A percentile compares a stretch with the other conserved stretches of the same genome.
Evolutionary conservation across 2,329 filamentous ascomycete genomes (phyloP).

Genomic region (Claviceps maximensis): DNA sequence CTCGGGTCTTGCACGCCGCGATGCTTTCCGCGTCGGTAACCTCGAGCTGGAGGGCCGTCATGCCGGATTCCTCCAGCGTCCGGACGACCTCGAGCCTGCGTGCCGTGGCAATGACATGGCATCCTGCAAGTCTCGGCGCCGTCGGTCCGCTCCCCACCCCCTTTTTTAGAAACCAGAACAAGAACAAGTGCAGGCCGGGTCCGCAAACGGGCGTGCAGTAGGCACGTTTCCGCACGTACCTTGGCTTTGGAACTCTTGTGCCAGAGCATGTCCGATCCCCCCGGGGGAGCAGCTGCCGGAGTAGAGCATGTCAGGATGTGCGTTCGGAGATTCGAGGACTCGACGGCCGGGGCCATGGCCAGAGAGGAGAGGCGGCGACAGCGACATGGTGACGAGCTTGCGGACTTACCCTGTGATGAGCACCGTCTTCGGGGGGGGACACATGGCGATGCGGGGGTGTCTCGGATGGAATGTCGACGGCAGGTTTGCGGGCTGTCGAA

Average conservation of each 20-base stretch:
- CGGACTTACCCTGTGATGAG: conserved; percentile 35
- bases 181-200: no score
- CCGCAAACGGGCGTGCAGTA: no score
- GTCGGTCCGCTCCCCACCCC: no score
- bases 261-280: conserved; percentile 43
- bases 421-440: conserved; percentile 24
- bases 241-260: conserved; percentile 37
- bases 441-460: no score
- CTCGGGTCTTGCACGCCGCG: conserved; percentile 30
- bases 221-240: conserved; percentile 21
- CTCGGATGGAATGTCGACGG: no score
- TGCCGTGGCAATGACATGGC: conserved; percentile 43
- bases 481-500: no score
- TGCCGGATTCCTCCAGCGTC: conserved; percentile 31
- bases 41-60: conserved; percentile 38
- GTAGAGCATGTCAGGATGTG: not conserved
- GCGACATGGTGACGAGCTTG: no score
- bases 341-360: no score
- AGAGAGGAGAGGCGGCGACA: no score
- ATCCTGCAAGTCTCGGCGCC: no score
- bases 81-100: conserved; percentile 34
- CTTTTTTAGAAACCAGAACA: no score
- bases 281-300: conserved; percentile 40
- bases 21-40: conserved; percentile 40
- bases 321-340: no score